phyloP scores from a whole-genome alignment of 108 stramenopile genomes.

The Poteriospumella lacustris region DNA sequence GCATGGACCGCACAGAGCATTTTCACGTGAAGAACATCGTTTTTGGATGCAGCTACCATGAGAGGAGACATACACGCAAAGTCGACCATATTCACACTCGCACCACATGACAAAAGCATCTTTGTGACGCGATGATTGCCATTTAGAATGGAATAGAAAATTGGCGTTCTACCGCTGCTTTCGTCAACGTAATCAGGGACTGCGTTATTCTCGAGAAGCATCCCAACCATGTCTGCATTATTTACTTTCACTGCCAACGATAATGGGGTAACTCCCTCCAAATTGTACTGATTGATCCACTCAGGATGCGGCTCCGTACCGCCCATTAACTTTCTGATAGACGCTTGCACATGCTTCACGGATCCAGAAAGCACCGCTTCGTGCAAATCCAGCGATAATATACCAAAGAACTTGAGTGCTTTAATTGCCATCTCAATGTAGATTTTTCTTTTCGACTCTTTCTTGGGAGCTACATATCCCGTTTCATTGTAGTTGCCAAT shows the following conservation, averaged over 20 bases:
- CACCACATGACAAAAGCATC: background rate
- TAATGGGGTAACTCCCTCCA: background rate
- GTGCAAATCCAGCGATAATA: background rate
- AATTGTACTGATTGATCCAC: conserved; percentile 7
- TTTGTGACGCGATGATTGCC: background rate
- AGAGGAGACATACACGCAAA: conserved; percentile 2
- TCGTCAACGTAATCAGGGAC: background rate
- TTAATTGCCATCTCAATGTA: background rate
- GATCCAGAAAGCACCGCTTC: background rate
- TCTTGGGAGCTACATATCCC: background rate
- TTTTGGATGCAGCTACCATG: background rate
- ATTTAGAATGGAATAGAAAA: background rate
- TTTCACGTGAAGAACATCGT: background rate
- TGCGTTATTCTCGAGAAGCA: background rate
- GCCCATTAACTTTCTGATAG: background rate
- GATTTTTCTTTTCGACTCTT: background rate
- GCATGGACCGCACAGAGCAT: background rate
- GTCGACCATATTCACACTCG: background rate
- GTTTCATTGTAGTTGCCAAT: background rate
- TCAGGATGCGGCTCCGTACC: background rate
- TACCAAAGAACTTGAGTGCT: background rate
- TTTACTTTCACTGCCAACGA: background rate
- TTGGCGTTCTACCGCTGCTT: background rate
- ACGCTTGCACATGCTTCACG: background rate
- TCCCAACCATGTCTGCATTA: background rate